Percentiles rank a stretch among this genome's conserved stretches.
Evolutionary conservation across 441 rosid genomes (phyloP).

Genomic region (Gossypium laxum): DNA sequence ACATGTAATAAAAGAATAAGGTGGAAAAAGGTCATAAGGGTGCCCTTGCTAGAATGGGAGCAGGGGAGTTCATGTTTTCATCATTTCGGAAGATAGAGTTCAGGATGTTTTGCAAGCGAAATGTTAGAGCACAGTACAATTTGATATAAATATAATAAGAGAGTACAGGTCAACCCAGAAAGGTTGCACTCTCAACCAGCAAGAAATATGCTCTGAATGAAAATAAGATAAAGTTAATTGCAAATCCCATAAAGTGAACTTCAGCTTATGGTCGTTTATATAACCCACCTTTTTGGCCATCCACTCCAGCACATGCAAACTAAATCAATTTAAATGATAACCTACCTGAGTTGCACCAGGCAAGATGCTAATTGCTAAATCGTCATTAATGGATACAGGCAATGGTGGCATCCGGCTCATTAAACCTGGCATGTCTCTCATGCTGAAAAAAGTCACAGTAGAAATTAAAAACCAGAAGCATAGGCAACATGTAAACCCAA

Average conservation of each 20-base stretch:
- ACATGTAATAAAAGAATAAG: background rate
- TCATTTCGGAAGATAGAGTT: background rate
- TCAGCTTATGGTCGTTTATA: background rate
- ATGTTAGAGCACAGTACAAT: background rate
- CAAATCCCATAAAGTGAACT: constrained; percentile 1
- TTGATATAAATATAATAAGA: background rate
- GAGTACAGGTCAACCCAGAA: background rate
- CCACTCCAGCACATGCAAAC: background rate
- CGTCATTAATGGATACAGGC: constrained; percentile 60
- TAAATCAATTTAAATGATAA: constrained; percentile 2
- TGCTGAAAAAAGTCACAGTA: constrained; percentile 38
- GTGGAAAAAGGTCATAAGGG: background rate
- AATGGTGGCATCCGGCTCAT: constrained; percentile 91
- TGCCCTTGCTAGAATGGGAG: background rate
- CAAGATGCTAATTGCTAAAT: constrained; percentile 55
- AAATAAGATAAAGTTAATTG: background rate
- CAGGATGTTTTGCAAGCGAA: background rate
- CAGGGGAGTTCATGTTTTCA: background rate
- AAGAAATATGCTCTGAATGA: background rate
- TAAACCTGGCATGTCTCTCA: constrained; percentile 75
- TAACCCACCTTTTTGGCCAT: background rate
- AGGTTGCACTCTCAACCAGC: background rate
- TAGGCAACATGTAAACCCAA: constrained; percentile 4
- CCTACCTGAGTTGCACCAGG: constrained; percentile 48
- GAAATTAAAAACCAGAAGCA: constrained; percentile 17